Percentiles rank a stretch among this genome's conserved stretches.
These are phyloP conservation scores for Quercus mongolica DNA, from an alignment of 306 rosid genomes.

Conservation along the genomic window DNA sequence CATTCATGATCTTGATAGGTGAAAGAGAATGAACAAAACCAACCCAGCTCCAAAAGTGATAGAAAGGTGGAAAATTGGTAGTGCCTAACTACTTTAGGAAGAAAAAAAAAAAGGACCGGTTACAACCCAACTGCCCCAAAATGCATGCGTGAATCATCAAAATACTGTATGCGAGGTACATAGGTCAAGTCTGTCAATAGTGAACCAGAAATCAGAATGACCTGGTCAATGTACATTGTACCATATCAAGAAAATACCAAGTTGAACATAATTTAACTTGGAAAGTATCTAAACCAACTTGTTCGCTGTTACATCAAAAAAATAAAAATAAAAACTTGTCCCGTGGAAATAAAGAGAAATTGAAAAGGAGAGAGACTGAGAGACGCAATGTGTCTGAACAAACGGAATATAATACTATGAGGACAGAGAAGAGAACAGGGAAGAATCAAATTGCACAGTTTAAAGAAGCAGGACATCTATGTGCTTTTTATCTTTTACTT, in stretches of 20 bases:
- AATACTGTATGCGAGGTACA: neutral
- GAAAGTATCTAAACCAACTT: neutral
- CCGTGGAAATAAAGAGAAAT: neutral
- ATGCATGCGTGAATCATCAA: neutral
- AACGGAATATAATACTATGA: neutral
- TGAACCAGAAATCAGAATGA: neutral
- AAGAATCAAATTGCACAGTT: constrained; percentile 17
- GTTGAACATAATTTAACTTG: neutral
- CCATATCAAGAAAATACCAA: neutral
- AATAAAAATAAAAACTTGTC: neutral
- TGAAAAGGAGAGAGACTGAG: neutral
- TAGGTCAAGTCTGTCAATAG: neutral
- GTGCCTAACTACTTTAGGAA: neutral
- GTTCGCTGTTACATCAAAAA: neutral
- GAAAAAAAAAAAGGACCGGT: neutral
- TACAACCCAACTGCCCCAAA: neutral
- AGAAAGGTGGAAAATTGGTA: neutral
- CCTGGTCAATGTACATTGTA: neutral
- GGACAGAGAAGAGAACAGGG: neutral
- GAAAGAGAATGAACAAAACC: too few species aligned
- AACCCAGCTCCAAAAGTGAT: too few species aligned
- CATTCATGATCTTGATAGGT: too few species aligned
- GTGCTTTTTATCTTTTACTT: constrained; percentile 14
- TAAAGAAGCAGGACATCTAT: neutral
- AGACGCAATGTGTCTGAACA: neutral